Percentiles rank a stretch among this genome's conserved stretches.
These are phyloP conservation scores for Boletales sp. DNA, from an alignment of 768 basidiomycete species.

Conservation along the genomic window DNA sequence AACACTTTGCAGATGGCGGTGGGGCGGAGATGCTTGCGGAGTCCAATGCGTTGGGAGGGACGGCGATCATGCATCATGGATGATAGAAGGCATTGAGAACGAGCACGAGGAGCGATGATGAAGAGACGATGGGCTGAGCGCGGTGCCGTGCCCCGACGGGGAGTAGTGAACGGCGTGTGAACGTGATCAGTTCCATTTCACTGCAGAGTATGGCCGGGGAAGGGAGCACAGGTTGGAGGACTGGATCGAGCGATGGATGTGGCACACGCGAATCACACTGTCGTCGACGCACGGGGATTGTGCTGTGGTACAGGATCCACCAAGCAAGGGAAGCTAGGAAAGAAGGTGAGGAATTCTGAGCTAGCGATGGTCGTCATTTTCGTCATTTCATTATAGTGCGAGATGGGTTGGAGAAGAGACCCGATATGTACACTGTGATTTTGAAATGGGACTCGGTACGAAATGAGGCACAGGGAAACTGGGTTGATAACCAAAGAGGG, in stretches of 20 bases:
- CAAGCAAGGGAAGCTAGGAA: constrained; percentile 19
- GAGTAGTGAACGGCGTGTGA: neutral
- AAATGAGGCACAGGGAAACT: constrained; percentile 10
- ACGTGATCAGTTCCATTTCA: constrained; percentile 17
- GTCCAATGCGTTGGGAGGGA: neutral
- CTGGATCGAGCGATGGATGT: neutral
- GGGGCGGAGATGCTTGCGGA: constrained; percentile 6
- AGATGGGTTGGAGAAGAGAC: constrained; percentile 26
- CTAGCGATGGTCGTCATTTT: constrained; percentile 11
- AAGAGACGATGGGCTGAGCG: neutral
- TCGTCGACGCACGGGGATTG: constrained; percentile 16
- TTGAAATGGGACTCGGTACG: constrained; percentile 8
- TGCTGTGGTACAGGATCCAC: constrained; percentile 26
- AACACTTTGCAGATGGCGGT: neutral
- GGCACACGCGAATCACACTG: constrained; percentile 18
- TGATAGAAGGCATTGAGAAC: neutral
- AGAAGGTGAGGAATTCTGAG: constrained; percentile 19
- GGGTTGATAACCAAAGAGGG: too few species aligned
- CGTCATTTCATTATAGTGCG: constrained; percentile 20
- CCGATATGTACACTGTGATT: constrained; percentile 3
- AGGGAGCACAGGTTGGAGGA: neutral
- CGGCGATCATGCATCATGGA: constrained; percentile 13
- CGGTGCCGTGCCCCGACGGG: constrained; percentile 5
- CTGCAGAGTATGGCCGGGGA: constrained; percentile 6
- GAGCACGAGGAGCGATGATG: neutral